Percentiles rank a stretch among this genome's conserved stretches.
Conservation (phyloP, 352 stramenopile species). For the Lagenidium sp. region DNA sequence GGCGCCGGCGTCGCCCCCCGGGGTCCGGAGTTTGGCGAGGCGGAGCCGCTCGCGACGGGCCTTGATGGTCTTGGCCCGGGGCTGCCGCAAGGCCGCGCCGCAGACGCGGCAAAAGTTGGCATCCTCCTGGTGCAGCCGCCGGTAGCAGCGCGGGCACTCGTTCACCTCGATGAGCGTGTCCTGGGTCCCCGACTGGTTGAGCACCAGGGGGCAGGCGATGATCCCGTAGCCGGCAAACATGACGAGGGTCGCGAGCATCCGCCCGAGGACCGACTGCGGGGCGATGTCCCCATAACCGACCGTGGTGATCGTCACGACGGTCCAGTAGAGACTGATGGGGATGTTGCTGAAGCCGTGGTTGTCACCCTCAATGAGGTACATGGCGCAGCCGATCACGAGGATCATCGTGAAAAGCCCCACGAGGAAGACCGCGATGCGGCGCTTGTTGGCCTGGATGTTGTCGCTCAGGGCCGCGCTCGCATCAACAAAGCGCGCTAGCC, state of each 20-base stretch:
- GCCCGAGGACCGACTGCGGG: conserved; percentile 66
- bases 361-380: conserved; percentile 79
- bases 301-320: conserved; percentile 82
- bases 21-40: conserved; percentile 46
- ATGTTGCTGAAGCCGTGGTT: conserved; percentile 74
- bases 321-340: conserved; percentile 83
- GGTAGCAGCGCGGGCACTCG: conserved; percentile 61
- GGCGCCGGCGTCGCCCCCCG: conserved; percentile 13
- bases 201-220: conserved; percentile 71
- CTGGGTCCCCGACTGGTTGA: conserved; percentile 44
- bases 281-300: conserved; percentile 84
- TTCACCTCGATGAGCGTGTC: conserved; percentile 48
- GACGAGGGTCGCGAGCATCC: conserved; percentile 72
- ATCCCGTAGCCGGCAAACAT: conserved; percentile 87
- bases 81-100: conserved; percentile 41
- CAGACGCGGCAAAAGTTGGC: conserved; percentile 75
- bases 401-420: conserved; percentile 67
- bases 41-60: conserved; percentile 44
- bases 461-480: conserved; percentile 57
- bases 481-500: conserved; percentile 65
- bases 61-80: conserved; percentile 51
- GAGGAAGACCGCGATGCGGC: conserved; percentile 68
- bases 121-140: conserved; percentile 66
- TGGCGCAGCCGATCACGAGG: conserved; percentile 69
- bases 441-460: conserved; percentile 76